Evolutionary conservation across 2,329 filamentous ascomycete genomes (phyloP), one percentile per base, ranked within the genome.

Genomic region (Raffaelea albimanens): DNA sequence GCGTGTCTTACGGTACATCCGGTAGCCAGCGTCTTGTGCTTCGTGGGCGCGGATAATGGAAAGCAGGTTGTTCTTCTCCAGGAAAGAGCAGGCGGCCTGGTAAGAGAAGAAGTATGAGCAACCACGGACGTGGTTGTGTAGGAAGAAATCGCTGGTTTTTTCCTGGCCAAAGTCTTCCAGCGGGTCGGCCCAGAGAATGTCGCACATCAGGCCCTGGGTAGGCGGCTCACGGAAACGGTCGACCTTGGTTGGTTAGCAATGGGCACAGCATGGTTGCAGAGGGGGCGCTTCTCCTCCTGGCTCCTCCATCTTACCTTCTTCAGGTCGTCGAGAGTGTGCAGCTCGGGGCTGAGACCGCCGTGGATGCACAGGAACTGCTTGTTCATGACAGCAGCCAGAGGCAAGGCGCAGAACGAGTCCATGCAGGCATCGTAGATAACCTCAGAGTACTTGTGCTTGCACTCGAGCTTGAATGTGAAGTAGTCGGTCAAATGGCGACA

Each of bases 101-200:
- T 98, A 98, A 16, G 90, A 96, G 71, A 98, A 98, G 74, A 98
- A 98, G 72, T 96, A 98, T 2, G 93, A 97, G 68, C 93, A 98
- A 47, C 93, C 93, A 66, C 93, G 86, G 45, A 98, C 93, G 65
- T 97, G 90, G 68, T 98, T 98, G 72, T 98, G 93, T 50, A 97
- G 72, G 68, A 96, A 98, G 68, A 88, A 97, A 63, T 98, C 93
- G 54, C 87, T 91, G 0, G 90, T 94, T 73, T 97, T 98, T 70
- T 98, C 93, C 67, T 97, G 91, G 2, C 93, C 93, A 66, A 98
- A 98, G 63, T 98, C 93, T 65, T 98, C 93, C 29, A 98, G 77
- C 41, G 93, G 93, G 62, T 98, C 93, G 42, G 93, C 93, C 93
- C 93, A 98, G 22, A 98, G 84, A 53, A 98, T 95, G 63, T 98